These are phyloP conservation scores for Solidago caesia DNA, from an alignment of 129 eudicot species.

Conservation along the genomic window DNA sequence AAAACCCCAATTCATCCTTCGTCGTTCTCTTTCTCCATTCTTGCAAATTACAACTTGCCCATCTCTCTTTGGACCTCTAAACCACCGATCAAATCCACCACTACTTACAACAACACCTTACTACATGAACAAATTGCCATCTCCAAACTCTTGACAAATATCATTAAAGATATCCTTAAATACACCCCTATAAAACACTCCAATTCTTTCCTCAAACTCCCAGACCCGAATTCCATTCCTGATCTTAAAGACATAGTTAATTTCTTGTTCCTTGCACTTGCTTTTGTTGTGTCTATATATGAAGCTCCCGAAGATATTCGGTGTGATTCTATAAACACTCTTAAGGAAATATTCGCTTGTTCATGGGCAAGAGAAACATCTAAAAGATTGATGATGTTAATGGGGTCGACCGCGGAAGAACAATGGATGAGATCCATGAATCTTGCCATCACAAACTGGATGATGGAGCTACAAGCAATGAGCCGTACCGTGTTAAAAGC, in stretches of 20 bases:
- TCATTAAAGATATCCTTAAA: slow-evolving; percentile 60
- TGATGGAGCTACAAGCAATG: slow-evolving; percentile 36
- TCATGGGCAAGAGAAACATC: slow-evolving; percentile 40
- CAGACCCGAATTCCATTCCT: slow-evolving; percentile 26
- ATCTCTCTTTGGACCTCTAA: slow-evolving; percentile 82
- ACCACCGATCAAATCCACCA: slow-evolving; percentile 33
- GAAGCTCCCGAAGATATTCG: slow-evolving; percentile 80
- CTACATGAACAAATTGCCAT: slow-evolving; percentile 32
- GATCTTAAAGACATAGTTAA: slow-evolving; percentile 57
- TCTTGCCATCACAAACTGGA: slow-evolving; percentile 80
- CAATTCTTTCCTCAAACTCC: slow-evolving; percentile 38
- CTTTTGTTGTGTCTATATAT: slow-evolving; percentile 72
- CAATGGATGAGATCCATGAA: slow-evolving; percentile 75
- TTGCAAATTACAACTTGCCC: slow-evolving; percentile 50
- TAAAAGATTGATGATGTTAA: slow-evolving; percentile 46
- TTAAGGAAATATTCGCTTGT: slow-evolving; percentile 53
- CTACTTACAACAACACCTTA: neutral
- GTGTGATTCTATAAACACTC: slow-evolving; percentile 35
- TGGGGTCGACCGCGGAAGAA: slow-evolving; percentile 74
- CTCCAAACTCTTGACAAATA: slow-evolving; percentile 40
- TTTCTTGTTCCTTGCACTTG: slow-evolving; percentile 56
- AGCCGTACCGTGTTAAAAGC: slow-evolving; percentile 33
- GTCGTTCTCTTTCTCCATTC: slow-evolving; percentile 46
- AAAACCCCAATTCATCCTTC: slow-evolving; percentile 35
- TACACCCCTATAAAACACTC: slow-evolving; percentile 51